Conservation (phyloP, 2,329 filamentous ascomycete genomes). For the Paecilomyces fulvus region DNA sequence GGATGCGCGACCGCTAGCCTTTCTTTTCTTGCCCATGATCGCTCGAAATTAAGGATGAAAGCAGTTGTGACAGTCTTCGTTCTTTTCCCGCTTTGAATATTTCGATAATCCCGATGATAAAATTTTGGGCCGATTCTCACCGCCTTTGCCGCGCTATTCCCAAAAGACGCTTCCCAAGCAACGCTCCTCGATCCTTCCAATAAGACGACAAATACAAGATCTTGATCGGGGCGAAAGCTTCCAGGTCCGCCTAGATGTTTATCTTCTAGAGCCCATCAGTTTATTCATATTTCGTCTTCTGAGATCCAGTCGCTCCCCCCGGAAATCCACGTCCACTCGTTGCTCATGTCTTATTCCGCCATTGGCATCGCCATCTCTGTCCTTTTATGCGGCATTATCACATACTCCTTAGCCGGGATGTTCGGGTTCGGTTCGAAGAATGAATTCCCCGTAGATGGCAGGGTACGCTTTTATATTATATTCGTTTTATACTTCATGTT, state of each 20-base stretch:
- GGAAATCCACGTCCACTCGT: slow-evolving; percentile 3
- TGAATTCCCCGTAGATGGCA: slow-evolving; percentile 75
- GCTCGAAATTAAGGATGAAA: slow-evolving; percentile 1
- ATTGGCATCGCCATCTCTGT: slow-evolving; percentile 21
- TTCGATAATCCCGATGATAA: not conserved
- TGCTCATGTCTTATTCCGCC: slow-evolving; percentile 15
- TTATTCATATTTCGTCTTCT: not conserved
- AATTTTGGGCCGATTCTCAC: slow-evolving; percentile 5
- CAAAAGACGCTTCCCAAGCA: not conserved
- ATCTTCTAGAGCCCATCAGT: not conserved
- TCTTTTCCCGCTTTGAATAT: not conserved
- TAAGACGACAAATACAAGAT: not conserved
- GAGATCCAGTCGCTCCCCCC: not conserved
- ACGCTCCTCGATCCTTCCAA: not conserved
- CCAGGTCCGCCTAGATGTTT: not conserved
- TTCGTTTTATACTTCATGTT: not conserved
- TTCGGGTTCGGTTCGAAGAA: slow-evolving; percentile 47
- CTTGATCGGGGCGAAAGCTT: slow-evolving; percentile 15
- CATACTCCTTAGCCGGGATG: slow-evolving; percentile 30
- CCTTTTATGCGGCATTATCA: slow-evolving; percentile 23
- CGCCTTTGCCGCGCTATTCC: slow-evolving; percentile 1
- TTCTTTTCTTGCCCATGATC: slow-evolving; percentile 55
- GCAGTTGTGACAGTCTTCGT: not conserved
- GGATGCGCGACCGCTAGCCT: slow-evolving; percentile 48
- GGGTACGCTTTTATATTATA: slow-evolving; percentile 45